Conservation (phyloP, 1,284 basidiomycete genomes). For the Abortiporus biennis region DNA sequence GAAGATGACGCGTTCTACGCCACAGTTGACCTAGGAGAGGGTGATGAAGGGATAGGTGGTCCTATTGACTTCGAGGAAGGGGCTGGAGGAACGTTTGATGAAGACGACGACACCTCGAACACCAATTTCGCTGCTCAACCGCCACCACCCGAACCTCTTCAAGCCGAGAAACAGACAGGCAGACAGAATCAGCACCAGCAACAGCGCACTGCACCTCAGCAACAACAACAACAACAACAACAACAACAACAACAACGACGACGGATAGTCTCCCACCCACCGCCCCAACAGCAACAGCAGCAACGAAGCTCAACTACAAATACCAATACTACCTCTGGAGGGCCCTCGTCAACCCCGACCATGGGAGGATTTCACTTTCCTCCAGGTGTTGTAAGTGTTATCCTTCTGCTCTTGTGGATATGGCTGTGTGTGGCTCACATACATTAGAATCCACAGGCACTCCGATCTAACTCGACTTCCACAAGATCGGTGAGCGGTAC, state of each 20-base stretch:
- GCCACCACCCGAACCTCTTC: neutral
- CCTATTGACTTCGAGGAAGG: neutral
- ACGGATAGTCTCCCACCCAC: neutral
- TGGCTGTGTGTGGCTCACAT: neutral
- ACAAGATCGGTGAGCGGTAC: neutral
- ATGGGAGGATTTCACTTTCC: too few relatives aligned
- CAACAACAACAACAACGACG: constrained; percentile 3
- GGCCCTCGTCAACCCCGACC: neutral
- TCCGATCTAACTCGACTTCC: neutral
- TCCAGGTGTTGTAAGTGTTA: neutral
- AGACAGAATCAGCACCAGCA: neutral
- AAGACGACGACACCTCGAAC: neutral
- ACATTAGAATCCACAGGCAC: neutral
- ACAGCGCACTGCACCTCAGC: constrained; percentile 1
- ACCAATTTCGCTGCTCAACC: constrained; percentile 6
- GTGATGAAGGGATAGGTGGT: constrained; percentile 31
- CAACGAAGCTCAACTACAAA: neutral
- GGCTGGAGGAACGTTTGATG: neutral
- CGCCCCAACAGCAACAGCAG: neutral
- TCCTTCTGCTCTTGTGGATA: neutral
- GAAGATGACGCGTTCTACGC: constrained; percentile 63
- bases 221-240: constrained; percentile 6
- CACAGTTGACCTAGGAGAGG: constrained; percentile 48
- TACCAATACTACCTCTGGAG: neutral
- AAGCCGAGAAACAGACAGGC: neutral